Conservation (phyloP, 2,329 filamentous ascomycete genomes). For the Aspergillus bombycis region DNA sequence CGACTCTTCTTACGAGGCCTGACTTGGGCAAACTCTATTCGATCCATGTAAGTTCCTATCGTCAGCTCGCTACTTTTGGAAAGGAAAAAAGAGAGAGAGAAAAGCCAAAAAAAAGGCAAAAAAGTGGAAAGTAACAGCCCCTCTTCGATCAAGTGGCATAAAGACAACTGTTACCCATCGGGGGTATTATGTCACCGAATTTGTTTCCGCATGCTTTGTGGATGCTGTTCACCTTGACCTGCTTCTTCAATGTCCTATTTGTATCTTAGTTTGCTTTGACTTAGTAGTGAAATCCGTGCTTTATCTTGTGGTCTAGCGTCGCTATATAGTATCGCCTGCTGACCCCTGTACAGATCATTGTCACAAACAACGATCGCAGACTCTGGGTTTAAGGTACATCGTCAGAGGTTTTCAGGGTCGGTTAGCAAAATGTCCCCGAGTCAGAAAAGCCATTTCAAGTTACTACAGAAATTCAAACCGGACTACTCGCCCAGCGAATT, state of each 20-base stretch:
- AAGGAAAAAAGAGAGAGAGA: background rate
- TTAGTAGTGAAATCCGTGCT: constrained; percentile 18
- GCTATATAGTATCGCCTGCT: constrained; percentile 16
- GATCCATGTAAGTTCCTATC: constrained; percentile 33
- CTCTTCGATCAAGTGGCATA: background rate
- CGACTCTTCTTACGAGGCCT: constrained; percentile 28
- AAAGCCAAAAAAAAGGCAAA: background rate
- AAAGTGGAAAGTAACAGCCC: background rate
- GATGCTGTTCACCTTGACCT: background rate
- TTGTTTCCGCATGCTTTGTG: background rate
- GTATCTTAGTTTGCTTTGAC: background rate
- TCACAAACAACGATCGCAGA: constrained; percentile 25
- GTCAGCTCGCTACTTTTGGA: background rate
- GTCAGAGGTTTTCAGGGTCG: constrained; percentile 17
- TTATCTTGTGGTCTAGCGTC: constrained; percentile 6
- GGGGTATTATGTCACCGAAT: background rate
- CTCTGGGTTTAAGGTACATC: constrained; percentile 12
- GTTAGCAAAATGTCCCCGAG: constrained; percentile 58
- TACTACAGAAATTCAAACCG: constrained; percentile 80
- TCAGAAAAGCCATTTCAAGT: constrained; percentile 69
- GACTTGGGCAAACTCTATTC: constrained; percentile 30
- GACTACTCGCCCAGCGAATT: constrained; percentile 88
- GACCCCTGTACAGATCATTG: constrained; percentile 26
- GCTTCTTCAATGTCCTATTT: background rate
- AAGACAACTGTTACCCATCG: background rate